phyloP scores from a whole-genome alignment of 1,139 yeast genomes.

The Pichia sp. region DNA sequence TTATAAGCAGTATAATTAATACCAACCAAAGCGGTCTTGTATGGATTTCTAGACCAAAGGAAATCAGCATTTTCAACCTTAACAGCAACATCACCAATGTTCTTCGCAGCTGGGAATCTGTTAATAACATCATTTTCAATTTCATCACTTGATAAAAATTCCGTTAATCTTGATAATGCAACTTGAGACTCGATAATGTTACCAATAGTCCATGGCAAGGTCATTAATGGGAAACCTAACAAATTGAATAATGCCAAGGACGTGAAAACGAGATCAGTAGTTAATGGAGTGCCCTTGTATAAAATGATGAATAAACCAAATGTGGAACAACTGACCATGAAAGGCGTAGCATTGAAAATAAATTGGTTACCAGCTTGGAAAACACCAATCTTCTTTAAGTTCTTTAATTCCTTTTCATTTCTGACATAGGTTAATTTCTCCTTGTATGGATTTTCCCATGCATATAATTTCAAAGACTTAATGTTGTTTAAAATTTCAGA shows the following conservation, averaged over 20 bases:
- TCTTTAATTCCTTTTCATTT: constrained; percentile 82
- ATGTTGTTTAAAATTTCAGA: constrained; percentile 90
- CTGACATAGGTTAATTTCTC: constrained; percentile 74
- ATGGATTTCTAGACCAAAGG: constrained; percentile 83
- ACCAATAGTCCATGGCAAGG: constrained; percentile 87
- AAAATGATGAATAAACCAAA: constrained; percentile 77
- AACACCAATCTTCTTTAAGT: constrained; percentile 73
- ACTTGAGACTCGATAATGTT: constrained; percentile 89
- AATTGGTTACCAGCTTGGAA: constrained; percentile 73
- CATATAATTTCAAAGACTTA: constrained; percentile 88
- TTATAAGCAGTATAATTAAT: constrained; percentile 69
- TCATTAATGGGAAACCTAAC: constrained; percentile 89
- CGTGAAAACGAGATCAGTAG: constrained; percentile 94
- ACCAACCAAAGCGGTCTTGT: constrained; percentile 73
- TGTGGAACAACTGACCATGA: constrained; percentile 87
- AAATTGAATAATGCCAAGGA: constrained; percentile 86
- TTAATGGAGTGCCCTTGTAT: constrained; percentile 62
- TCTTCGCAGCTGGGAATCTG: constrained; percentile 50
- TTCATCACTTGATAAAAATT: constrained; percentile 74
- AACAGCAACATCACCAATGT: constrained; percentile 69
- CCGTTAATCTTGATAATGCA: constrained; percentile 72
- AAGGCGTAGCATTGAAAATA: constrained; percentile 87
- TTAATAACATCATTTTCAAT: constrained; percentile 77
- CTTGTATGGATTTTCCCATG: constrained; percentile 91
- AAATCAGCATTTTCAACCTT: constrained; percentile 73